Evolutionary conservation across 305 asterid genomes (phyloP), one percentile per base, ranked within the genome.

Genomic region (Fraxinus greggii): DNA sequence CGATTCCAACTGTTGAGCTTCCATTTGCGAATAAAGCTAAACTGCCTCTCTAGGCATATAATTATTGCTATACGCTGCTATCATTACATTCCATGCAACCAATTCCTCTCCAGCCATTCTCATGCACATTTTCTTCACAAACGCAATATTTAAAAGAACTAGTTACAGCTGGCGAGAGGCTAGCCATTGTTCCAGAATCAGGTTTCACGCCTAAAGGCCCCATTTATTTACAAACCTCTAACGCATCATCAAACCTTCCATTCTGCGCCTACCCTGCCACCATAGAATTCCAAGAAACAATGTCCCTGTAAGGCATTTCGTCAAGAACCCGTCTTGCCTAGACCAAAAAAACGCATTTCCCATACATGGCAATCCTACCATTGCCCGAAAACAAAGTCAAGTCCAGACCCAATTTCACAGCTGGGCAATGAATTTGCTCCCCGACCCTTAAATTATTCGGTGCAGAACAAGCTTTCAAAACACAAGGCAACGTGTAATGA

Each of bases 71-170:
- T 90, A 90, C 84, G 90, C 85, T 5, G 92, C 90, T 70, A 92
- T 93, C 97, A 95, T 93, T 75, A 92, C 99, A 80, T 93, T 93
- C 98, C 98, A 95, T 0, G 97, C 79, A 85, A 93, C 91, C 84
- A 92, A 81, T 36, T 88, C 92, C 70, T 87, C 83, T 82, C 54
- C 84, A 54, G 70, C 86, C 91, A 93, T 88, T 74, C 87, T 86
- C 86, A 51, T 29, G 89, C 94, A 95, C 77, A 95, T 91, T 56
- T 84, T 90, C 86, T 85, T 87, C 81, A 94, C 89, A 21, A 93
- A 91, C 78, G 32, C 67, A 19, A 92, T 92, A 82, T 93, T 91
- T 79, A 10, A 90, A 87, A 1, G 97, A 90, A 77, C 88, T 89
- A n/a, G 93, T 90, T 63, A 94, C 95, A 61, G 97, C 97, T 38